phyloP scores from a whole-genome alignment of 2,329 filamentous ascomycete species.

The Fusarium denticulatum region DNA sequence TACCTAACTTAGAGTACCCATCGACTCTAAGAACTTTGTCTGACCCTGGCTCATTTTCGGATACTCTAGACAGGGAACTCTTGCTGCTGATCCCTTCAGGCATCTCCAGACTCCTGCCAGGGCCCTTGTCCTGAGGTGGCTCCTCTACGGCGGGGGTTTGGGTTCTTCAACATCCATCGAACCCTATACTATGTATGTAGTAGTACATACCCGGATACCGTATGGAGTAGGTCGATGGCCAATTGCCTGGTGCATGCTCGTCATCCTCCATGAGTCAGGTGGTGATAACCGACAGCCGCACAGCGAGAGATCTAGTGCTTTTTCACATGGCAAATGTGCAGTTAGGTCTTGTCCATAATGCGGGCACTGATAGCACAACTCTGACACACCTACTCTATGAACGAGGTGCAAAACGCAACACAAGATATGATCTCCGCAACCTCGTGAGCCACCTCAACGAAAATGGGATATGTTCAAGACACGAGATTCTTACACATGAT shows the following conservation, averaged over 20 bases:
- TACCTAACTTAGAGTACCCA: neutral
- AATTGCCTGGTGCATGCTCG: constrained; percentile 24
- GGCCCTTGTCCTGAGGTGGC: constrained; percentile 13
- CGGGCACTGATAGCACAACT: neutral
- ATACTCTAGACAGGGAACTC: constrained; percentile 13
- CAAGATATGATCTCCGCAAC: neutral
- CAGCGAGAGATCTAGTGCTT: neutral
- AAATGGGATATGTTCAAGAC: neutral
- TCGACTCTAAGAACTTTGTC: neutral
- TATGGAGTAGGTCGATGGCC: constrained; percentile 5
- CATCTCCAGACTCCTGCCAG: constrained; percentile 7
- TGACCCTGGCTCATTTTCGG: constrained; percentile 8
- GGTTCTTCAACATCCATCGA: constrained; percentile 23
- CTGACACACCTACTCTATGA: neutral
- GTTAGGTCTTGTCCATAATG: neutral
- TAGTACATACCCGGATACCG: neutral
- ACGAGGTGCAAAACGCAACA: neutral
- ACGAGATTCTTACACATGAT: constrained; percentile 28
- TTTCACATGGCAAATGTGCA: neutral
- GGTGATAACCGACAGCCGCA: neutral
- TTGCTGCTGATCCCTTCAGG: constrained; percentile 30
- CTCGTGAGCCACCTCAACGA: constrained; percentile 18
- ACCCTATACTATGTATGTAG: neutral
- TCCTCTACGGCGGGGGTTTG: constrained; percentile 9
- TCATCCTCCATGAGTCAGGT: constrained; percentile 30